Evolutionary conservation across 2,329 filamentous ascomycete species (phyloP).

Genomic region (Aspergillus brasiliensis): DNA sequence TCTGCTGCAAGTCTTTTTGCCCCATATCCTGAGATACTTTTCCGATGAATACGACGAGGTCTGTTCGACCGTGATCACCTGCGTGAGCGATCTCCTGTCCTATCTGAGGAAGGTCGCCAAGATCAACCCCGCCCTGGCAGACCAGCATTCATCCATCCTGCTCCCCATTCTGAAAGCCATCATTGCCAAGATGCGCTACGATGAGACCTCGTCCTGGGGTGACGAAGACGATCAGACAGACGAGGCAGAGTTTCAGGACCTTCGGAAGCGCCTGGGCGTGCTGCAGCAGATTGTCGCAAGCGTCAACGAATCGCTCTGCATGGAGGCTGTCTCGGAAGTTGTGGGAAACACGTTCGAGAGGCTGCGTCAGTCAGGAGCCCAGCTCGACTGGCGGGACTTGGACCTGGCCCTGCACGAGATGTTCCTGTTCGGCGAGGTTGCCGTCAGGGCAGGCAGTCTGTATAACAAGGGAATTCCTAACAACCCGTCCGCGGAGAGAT

Average conservation of each 20-base stretch:
- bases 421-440: conserved; percentile 91
- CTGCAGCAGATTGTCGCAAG: conserved; percentile 90
- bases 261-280: conserved; percentile 84
- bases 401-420: conserved; percentile 94
- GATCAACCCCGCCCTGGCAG: conserved; percentile 63
- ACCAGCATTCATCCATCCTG: conserved; percentile 78
- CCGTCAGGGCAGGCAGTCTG: conserved; percentile 84
- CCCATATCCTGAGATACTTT: conserved; percentile 89
- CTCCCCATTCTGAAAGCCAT: conserved; percentile 88
- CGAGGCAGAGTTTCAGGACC: conserved; percentile 94
- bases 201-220: conserved; percentile 91
- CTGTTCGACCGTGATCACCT: conserved; percentile 92
- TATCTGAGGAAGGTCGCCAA: conserved; percentile 81
- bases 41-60: conserved; percentile 98
- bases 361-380: conserved; percentile 71
- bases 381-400: conserved; percentile 91
- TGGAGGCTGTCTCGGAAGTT: conserved; percentile 82
- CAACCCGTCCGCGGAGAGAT: conserved; percentile 73
- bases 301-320: conserved; percentile 84
- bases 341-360: conserved; percentile 85
- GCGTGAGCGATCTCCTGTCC: conserved; percentile 86
- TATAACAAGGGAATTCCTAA: conserved; percentile 82
- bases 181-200: conserved; percentile 94
- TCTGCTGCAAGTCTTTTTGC: conserved; percentile 79
- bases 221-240: conserved; percentile 93